These are phyloP conservation scores for Haplosporangium sp. DNA, from an alignment of 371 early-diverging fungal genomes.

Conservation along the genomic window DNA sequence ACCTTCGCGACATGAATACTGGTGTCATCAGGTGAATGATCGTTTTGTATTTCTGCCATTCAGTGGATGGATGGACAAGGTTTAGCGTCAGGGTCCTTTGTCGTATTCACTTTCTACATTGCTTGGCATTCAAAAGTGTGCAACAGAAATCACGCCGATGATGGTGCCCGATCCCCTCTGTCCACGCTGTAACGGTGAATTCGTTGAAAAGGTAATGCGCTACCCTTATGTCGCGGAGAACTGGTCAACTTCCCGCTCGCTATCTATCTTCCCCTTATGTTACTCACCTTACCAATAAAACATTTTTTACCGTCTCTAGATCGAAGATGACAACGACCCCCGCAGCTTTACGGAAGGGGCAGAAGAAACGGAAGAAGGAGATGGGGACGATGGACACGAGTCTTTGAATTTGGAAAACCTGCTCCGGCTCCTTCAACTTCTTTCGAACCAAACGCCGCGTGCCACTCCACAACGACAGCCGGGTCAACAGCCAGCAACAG, in stretches of 20 bases:
- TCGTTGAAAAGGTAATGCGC: conserved; percentile 70
- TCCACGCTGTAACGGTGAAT: conserved; percentile 69
- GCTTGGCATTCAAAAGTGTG: conserved; percentile 33
- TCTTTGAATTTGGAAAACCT: conserved; percentile 23
- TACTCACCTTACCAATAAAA: not conserved
- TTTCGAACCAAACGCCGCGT: not conserved
- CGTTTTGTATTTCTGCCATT: not conserved
- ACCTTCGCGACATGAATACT: conserved; percentile 26
- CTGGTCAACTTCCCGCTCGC: not conserved
- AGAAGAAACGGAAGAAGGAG: conserved; percentile 14
- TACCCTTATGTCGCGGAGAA: too few relatives aligned
- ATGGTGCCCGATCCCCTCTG: conserved; percentile 68
- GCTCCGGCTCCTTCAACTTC: conserved; percentile 12
- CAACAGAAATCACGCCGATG: conserved; percentile 49
- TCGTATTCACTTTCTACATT: not conserved
- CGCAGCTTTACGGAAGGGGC: conserved; percentile 26
- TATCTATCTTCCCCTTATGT: not conserved
- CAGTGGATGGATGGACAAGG: not conserved
- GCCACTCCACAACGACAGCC: conserved; percentile 10
- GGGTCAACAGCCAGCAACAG: not conserved
- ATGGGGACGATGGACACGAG: conserved; percentile 14
- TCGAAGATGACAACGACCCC: conserved; percentile 43
- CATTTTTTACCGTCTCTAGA: conserved; percentile 12
- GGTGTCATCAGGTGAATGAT: conserved; percentile 47
- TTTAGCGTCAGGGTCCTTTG: conserved; percentile 21